These are phyloP conservation scores for Sungouiella blattae DNA, from an alignment of 805 yeast genomes.

Conservation along the genomic window DNA sequence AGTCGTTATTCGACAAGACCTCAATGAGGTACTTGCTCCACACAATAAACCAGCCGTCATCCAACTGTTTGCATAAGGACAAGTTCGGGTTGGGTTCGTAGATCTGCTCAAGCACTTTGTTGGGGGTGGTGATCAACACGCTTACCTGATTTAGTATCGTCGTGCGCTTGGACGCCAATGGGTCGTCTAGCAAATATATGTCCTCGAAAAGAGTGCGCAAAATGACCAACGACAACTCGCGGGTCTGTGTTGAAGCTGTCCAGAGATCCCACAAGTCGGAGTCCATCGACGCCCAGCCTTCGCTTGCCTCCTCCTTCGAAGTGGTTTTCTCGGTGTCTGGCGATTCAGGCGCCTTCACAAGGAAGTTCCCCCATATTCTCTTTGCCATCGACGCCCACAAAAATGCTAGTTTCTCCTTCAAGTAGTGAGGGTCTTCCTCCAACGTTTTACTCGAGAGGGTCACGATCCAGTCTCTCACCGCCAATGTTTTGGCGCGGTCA, in stretches of 20 bases:
- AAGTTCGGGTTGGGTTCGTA: constrained; percentile 67
- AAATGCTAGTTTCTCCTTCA: constrained; percentile 84
- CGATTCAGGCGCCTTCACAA: constrained; percentile 40
- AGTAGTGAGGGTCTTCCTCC: constrained; percentile 77
- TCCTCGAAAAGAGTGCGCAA: constrained; percentile 90
- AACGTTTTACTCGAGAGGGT: constrained; percentile 64
- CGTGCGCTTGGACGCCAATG: constrained; percentile 78
- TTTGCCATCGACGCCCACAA: constrained; percentile 92
- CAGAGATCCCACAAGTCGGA: constrained; percentile 68
- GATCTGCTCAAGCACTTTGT: constrained; percentile 53
- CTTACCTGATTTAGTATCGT: constrained; percentile 77
- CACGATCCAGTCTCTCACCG: constrained; percentile 80
- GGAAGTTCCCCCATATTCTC: constrained; percentile 80
- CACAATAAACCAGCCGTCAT: constrained; percentile 81
- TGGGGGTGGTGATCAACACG: constrained; percentile 78
- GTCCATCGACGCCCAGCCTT: constrained; percentile 90
- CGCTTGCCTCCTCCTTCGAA: constrained; percentile 42
- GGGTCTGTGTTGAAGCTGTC: constrained; percentile 57
- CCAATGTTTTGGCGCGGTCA: constrained; percentile 52
- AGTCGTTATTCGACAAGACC: constrained; percentile 28
- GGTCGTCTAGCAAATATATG: constrained; percentile 85
- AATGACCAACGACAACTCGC: constrained; percentile 76
- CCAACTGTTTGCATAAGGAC: constrained; percentile 59
- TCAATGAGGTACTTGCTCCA: constrained; percentile 53
- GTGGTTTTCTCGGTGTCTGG: not conserved